Conservation (phyloP, 345 rosid species). For the Boechera stricta region DNA sequence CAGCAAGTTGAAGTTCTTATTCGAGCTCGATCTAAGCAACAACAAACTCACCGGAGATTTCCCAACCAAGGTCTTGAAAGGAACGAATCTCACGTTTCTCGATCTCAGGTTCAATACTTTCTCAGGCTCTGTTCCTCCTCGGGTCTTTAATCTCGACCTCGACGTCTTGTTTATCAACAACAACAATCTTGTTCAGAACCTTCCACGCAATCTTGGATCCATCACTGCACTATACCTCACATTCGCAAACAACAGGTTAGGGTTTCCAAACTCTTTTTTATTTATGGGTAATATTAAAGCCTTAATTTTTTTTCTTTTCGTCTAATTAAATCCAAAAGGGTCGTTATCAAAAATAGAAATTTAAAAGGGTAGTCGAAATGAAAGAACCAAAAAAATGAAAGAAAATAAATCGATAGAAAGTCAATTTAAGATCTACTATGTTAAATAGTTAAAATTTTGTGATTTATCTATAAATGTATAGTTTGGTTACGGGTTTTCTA, state of each 20-base stretch:
- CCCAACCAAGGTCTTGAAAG: slow-evolving; percentile 59
- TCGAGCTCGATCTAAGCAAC: slow-evolving; percentile 86
- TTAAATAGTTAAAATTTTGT: no score
- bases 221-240: slow-evolving; percentile 66
- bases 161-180: slow-evolving; percentile 78
- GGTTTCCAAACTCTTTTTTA: background rate
- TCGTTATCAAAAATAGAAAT: no score
- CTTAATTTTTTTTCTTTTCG: background rate
- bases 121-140: slow-evolving; percentile 66
- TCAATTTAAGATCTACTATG: no score
- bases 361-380: no score
- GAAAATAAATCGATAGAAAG: background rate
- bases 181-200: slow-evolving; percentile 52
- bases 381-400: no score
- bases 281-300: background rate
- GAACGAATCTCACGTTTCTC: slow-evolving; percentile 58
- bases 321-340: background rate
- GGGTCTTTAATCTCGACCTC: slow-evolving; percentile 63
- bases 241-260: slow-evolving; percentile 72
- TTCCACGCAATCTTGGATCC: slow-evolving; percentile 58
- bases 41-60: slow-evolving; percentile 73
- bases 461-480: no score
- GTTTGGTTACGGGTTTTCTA: no score
- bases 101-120: slow-evolving; percentile 82
- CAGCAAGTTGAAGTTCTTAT: slow-evolving; percentile 62